Conservation (phyloP, 2,329 filamentous ascomycete species). For the Dissoconium aciculare region DNA sequence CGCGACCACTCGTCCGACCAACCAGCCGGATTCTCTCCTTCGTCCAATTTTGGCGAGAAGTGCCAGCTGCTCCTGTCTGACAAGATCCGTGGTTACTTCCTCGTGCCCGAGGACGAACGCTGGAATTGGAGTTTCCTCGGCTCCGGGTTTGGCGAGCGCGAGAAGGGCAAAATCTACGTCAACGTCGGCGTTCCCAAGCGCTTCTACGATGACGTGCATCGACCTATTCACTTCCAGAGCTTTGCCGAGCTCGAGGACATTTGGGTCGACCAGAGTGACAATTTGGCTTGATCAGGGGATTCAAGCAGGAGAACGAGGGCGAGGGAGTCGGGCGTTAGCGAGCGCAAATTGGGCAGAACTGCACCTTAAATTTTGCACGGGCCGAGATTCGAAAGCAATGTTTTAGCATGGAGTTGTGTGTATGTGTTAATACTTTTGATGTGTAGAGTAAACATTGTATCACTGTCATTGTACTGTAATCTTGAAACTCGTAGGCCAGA, state of each 20-base stretch:
- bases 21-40: conserved; percentile 67
- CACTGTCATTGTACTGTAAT: too few relatives aligned
- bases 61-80: conserved; percentile 86
- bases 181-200: conserved; percentile 78
- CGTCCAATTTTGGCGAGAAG: conserved; percentile 80
- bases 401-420: too few relatives aligned
- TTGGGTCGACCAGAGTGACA: conserved; percentile 84
- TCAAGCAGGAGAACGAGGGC: too few relatives aligned
- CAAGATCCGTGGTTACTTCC: conserved; percentile 87
- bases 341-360: too few relatives aligned
- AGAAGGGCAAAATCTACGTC: conserved; percentile 72
- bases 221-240: conserved; percentile 89
- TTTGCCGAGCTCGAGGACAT: conserved; percentile 96
- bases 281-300: conserved; percentile 81
- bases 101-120: conserved; percentile 74
- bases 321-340: too few relatives aligned
- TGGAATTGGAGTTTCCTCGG: conserved; percentile 99
- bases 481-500: too few relatives aligned
- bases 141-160: conserved; percentile 66
- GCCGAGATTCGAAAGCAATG: too few relatives aligned
- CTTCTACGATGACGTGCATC: conserved; percentile 86
- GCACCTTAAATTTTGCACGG: too few relatives aligned
- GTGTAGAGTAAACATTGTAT: too few relatives aligned
- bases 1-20: conserved; percentile 84
- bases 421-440: too few relatives aligned